Percentiles rank a stretch among this genome's conserved stretches.
These are phyloP conservation scores for Nadsonia fulvescens DNA, from an alignment of 805 yeast species.

Conservation along the genomic window DNA sequence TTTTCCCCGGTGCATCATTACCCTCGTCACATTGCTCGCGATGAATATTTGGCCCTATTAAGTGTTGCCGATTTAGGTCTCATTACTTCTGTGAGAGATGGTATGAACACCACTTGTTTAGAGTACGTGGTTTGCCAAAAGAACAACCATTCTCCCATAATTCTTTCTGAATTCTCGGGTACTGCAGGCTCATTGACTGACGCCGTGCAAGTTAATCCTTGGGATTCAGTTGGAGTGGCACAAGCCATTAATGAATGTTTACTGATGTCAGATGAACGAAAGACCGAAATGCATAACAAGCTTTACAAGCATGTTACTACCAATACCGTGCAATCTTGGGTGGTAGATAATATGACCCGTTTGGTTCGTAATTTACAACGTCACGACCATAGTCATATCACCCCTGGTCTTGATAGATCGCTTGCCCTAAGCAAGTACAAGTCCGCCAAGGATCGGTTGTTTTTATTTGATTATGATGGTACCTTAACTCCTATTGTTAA, in stretches of 20 bases:
- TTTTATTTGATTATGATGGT: conserved; percentile 92
- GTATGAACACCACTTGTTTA: conserved; percentile 87
- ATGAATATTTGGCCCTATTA: conserved; percentile 74
- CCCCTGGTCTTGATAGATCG: conserved; percentile 72
- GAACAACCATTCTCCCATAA: conserved; percentile 49
- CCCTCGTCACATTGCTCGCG: conserved; percentile 73
- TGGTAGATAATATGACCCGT: conserved; percentile 37
- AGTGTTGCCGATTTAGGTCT: conserved; percentile 82
- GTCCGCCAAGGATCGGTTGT: conserved; percentile 47
- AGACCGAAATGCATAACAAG: conserved; percentile 18
- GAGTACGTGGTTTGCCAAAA: conserved; percentile 77
- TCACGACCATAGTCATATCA: conserved; percentile 33
- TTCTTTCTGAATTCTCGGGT: conserved; percentile 88
- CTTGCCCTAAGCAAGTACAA: conserved; percentile 40
- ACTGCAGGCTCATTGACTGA: conserved; percentile 35
- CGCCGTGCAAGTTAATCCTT: conserved; percentile 74
- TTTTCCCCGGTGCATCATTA: conserved; percentile 83
- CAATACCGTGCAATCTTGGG: conserved; percentile 71
- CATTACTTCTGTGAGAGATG: conserved; percentile 84
- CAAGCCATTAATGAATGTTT: conserved; percentile 60
- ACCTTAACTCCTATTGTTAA: conserved; percentile 90
- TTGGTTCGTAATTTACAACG: conserved; percentile 18
- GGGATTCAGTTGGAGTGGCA: conserved; percentile 92
- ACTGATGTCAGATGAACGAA: conserved; percentile 30
- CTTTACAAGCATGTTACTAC: conserved; percentile 46